Evolutionary conservation across 2,329 filamentous ascomycete genomes (phyloP).

Genomic region (Beauveria bassiana): DNA sequence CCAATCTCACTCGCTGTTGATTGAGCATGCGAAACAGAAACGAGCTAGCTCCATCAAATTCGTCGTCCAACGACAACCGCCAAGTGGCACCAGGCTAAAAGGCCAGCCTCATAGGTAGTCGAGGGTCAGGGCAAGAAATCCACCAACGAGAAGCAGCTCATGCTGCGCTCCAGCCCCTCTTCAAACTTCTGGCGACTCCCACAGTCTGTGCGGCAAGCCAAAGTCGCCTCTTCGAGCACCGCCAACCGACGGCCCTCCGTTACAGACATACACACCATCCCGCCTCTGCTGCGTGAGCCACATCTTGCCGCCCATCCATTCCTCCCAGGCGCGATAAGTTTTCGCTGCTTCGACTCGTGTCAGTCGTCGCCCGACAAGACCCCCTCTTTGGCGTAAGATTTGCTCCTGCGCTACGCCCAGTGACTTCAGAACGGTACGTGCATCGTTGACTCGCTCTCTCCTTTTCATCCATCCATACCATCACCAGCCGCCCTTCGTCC

Average conservation of each 20-base stretch:
- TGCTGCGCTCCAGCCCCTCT: constrained; percentile 2
- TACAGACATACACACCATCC: constrained; percentile 6
- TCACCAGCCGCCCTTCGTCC: background rate
- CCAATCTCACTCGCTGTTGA: background rate
- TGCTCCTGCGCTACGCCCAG: background rate
- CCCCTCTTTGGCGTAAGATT: background rate
- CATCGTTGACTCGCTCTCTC: constrained; percentile 2
- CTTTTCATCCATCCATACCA: background rate
- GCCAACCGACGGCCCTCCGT: constrained; percentile 4
- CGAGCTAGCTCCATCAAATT: background rate
- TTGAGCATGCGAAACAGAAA: background rate
- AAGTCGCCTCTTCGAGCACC: constrained; percentile 4
- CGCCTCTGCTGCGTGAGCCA: background rate
- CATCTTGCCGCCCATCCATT: constrained; percentile 3
- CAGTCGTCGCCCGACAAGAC: background rate
- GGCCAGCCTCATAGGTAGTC: background rate
- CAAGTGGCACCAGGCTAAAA: background rate
- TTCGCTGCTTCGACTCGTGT: constrained; percentile 6
- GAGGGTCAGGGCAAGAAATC: background rate
- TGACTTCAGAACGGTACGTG: constrained; percentile 6
- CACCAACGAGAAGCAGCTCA: background rate
- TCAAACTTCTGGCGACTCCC: background rate
- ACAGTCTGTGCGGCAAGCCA: constrained; percentile 9
- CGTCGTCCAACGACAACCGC: background rate
- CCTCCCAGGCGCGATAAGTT: background rate